Evolutionary conservation across 2,329 filamentous ascomycete genomes (phyloP).

Genomic region (Sporothrix sp.): DNA sequence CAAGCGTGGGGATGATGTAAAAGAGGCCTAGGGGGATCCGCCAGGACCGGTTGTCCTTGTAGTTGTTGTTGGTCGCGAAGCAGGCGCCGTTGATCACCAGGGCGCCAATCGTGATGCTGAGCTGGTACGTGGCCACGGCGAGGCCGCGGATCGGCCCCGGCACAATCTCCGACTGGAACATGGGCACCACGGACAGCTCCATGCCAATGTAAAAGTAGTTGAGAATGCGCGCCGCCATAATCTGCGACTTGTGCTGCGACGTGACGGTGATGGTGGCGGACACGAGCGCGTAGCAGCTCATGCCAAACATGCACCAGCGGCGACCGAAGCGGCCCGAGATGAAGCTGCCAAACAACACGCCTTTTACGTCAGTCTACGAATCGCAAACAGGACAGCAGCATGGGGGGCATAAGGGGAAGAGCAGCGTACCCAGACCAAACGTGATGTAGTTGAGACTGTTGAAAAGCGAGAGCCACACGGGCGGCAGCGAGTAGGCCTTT

Average conservation of each 20-base stretch:
- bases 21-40: constrained; percentile 27
- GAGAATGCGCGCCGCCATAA: constrained; percentile 27
- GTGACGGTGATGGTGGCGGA: constrained; percentile 26
- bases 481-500: constrained; percentile 20
- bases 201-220: constrained; percentile 32
- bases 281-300: constrained; percentile 28
- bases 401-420: neutral
- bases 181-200: constrained; percentile 30
- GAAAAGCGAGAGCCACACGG: constrained; percentile 28
- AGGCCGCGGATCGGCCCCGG: constrained; percentile 25
- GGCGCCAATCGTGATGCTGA: constrained; percentile 22
- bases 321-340: constrained; percentile 26
- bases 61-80: constrained; percentile 23
- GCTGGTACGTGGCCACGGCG: constrained; percentile 28
- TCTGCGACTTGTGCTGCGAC: constrained; percentile 22
- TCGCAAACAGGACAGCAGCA: too few species aligned
- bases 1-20: constrained; percentile 7
- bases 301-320: constrained; percentile 27
- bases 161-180: constrained; percentile 27
- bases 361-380: constrained; percentile 12
- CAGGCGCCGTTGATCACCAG: constrained; percentile 21
- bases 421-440: constrained; percentile 21
- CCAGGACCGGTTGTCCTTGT: constrained; percentile 24
- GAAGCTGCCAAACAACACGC: constrained; percentile 23
- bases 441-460: constrained; percentile 28